phyloP scores from a whole-genome alignment of 2,329 filamentous ascomycete genomes.

The Ophiobolus disseminans region DNA sequence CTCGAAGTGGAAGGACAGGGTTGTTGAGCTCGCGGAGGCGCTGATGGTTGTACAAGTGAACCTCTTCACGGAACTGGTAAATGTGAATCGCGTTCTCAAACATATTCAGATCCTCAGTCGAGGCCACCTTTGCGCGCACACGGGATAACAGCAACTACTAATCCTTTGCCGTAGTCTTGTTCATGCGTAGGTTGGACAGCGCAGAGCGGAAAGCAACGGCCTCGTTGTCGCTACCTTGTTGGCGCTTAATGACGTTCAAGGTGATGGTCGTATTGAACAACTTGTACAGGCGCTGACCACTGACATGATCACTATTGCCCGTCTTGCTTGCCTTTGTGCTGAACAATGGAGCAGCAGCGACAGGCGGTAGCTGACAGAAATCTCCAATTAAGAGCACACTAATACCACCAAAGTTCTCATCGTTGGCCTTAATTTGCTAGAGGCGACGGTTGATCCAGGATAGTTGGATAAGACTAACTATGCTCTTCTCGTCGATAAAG shows the following conservation, averaged over 20 bases:
- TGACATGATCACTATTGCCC: background rate
- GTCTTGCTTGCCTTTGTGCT: background rate
- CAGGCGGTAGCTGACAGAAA: conserved; percentile 1
- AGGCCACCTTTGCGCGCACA: background rate
- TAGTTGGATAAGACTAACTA: background rate
- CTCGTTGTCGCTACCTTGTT: background rate
- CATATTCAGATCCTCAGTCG: background rate
- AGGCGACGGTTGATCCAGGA: background rate
- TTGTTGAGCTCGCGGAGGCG: background rate
- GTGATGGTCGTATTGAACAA: background rate
- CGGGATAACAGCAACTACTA: background rate
- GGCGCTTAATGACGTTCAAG: background rate
- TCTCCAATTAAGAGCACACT: background rate
- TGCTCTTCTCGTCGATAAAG: background rate
- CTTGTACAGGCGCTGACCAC: background rate
- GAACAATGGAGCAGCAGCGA: background rate
- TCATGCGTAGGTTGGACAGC: background rate
- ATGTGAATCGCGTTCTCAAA: background rate
- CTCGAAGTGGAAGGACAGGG: background rate
- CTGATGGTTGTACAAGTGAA: background rate
- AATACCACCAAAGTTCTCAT: background rate
- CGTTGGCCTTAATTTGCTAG: background rate
- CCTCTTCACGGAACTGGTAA: background rate
- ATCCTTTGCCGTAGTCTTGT: background rate
- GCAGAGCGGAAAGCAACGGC: background rate